Evolutionary conservation across 192 early-diverging fungal genomes (phyloP).

Genomic region (Coemansia sp.): DNA sequence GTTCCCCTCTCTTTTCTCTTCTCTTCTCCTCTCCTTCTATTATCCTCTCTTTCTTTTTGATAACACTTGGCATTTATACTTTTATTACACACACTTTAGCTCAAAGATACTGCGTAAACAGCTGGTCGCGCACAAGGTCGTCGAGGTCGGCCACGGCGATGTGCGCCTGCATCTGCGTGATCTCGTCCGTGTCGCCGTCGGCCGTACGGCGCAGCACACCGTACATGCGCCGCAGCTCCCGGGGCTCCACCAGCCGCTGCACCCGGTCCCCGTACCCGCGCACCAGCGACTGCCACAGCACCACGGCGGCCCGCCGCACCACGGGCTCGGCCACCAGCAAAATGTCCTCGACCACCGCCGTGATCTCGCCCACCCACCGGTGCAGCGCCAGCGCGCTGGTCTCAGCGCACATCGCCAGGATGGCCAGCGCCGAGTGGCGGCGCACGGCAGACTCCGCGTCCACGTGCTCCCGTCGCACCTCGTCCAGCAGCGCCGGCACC

Average conservation of each 20-base stretch:
- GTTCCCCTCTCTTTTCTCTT: too few species aligned
- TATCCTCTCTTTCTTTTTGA: too few species aligned
- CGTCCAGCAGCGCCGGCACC: slow-evolving; percentile 29
- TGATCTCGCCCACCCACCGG: slow-evolving; percentile 62
- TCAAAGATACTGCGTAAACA: neutral
- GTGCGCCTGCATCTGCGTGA: slow-evolving; percentile 69
- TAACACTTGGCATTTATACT: too few species aligned
- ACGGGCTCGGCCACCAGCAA: slow-evolving; percentile 58
- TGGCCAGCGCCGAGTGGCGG: slow-evolving; percentile 63
- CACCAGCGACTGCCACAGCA: slow-evolving; percentile 66
- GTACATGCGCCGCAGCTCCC: slow-evolving; percentile 58
- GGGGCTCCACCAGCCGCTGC: slow-evolving; percentile 56
- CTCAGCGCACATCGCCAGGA: slow-evolving; percentile 67
- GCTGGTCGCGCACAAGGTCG: slow-evolving; percentile 52
- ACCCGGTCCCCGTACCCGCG: slow-evolving; percentile 62
- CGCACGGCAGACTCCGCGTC: slow-evolving; percentile 29
- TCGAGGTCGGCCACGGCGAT: slow-evolving; percentile 69
- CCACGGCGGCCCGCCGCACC: slow-evolving; percentile 68
- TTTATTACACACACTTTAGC: too few species aligned
- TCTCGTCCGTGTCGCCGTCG: slow-evolving; percentile 62
- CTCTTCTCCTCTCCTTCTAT: too few species aligned
- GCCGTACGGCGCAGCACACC: slow-evolving; percentile 57
- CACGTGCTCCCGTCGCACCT: slow-evolving; percentile 20
- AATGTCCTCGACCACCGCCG: slow-evolving; percentile 66
- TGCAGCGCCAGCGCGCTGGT: slow-evolving; percentile 69